Conservation (phyloP, 2,329 filamentous ascomycete genomes). For the Talaromyces sp. region DNA sequence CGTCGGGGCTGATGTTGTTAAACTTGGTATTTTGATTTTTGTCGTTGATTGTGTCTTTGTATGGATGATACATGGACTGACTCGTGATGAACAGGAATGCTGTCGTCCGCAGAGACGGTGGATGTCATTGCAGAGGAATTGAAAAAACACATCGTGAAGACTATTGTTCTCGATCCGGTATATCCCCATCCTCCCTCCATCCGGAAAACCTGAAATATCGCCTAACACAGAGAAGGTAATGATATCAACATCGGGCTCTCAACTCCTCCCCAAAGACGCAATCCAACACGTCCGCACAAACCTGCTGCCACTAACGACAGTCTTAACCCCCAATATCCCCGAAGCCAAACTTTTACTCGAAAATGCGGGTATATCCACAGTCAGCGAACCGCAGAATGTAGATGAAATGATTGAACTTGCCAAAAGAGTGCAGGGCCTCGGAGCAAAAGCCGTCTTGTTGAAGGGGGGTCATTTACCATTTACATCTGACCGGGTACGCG, state of each 20-base stretch:
- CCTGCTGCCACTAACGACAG: constrained; percentile 45
- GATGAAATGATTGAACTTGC: constrained; percentile 69
- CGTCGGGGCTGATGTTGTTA: constrained; percentile 84
- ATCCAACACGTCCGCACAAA: constrained; percentile 40
- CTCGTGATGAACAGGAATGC: constrained; percentile 63
- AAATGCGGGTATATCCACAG: constrained; percentile 36
- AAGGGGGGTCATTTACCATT: constrained; percentile 92
- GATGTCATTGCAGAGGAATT: constrained; percentile 66
- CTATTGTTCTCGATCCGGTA: constrained; percentile 74
- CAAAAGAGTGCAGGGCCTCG: constrained; percentile 63
- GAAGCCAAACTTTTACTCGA: constrained; percentile 48
- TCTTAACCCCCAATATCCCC: constrained; percentile 52
- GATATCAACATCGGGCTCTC: constrained; percentile 59
- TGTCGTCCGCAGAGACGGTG: constrained; percentile 71
- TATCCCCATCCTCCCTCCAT: too few species aligned
- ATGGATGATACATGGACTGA: background rate
- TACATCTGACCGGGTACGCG: constrained; percentile 59
- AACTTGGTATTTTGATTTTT: constrained; percentile 71
- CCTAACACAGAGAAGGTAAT: constrained; percentile 67
- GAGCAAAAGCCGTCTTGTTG: constrained; percentile 76
- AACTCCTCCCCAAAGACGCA: constrained; percentile 46
- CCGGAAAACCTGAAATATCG: too few species aligned
- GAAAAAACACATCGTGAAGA: constrained; percentile 55
- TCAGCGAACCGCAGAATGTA: constrained; percentile 54
- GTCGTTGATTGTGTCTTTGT: background rate